Conservation (phyloP, 129 eudicot species). For the Pittosporum tobira region DNA sequence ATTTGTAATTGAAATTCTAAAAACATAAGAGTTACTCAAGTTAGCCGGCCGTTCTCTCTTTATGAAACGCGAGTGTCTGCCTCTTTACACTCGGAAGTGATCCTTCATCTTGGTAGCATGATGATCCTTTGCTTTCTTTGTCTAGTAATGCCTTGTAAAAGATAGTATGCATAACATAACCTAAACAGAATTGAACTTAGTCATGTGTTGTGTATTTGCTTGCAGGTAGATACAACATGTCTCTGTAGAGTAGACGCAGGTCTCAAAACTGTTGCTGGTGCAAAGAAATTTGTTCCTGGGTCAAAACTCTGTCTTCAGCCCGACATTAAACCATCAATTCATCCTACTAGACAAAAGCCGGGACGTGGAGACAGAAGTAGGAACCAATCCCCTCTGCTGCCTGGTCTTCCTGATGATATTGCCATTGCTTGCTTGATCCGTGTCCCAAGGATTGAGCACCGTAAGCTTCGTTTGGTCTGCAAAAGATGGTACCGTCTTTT, state of each 20-base stretch:
- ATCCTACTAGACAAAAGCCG: slow-evolving; percentile 64
- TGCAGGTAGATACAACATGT: slow-evolving; percentile 82
- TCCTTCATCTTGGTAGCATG: too few species aligned
- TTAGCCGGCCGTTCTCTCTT: too few species aligned
- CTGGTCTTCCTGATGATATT: slow-evolving; percentile 83
- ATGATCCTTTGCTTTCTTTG: too few species aligned
- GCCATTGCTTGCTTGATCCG: slow-evolving; percentile 81
- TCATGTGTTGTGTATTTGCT: slow-evolving; percentile 1
- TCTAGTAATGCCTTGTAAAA: too few species aligned
- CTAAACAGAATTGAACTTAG: not conserved
- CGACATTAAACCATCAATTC: slow-evolving; percentile 65
- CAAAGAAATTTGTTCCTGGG: slow-evolving; percentile 73
- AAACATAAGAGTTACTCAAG: too few species aligned
- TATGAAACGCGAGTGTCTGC: too few species aligned
- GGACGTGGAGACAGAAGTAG: slow-evolving; percentile 56
- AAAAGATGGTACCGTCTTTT: slow-evolving; percentile 85
- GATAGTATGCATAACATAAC: not conserved
- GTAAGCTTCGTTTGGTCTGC: slow-evolving; percentile 71
- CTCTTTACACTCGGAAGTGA: too few species aligned
- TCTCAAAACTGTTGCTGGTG: slow-evolving; percentile 78
- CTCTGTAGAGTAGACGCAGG: slow-evolving; percentile 81
- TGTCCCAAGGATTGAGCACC: slow-evolving; percentile 68
- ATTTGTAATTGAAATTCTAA: not conserved
- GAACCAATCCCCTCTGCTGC: slow-evolving; percentile 61
- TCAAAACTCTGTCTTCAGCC: slow-evolving; percentile 74